Evolutionary conservation across 176 grass and related monocot species (phyloP), one percentile per base, ranked within the genome.

Genomic region (Ensete glaucum): DNA sequence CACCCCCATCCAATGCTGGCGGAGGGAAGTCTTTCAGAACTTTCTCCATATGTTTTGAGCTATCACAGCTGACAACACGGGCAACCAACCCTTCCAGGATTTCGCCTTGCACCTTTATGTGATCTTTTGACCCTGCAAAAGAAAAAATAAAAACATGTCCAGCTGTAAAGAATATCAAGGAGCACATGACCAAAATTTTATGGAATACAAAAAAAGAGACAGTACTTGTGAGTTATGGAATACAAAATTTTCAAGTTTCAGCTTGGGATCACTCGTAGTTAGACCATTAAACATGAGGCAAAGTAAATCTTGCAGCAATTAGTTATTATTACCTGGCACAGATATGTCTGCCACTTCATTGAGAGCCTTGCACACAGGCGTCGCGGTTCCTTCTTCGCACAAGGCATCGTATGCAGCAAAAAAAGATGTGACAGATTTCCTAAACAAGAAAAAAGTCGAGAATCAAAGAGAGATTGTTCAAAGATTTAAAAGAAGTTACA

Each of bases 1-100:
- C 73, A 93, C 94, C 82, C 64, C 78, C 82, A 50, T 81, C 78
- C 64, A 76, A 60, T 59, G 78, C 64, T 49, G 88, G 78, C 62
- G 83, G 82, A 81, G 94, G 78, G 76, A 82, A 98, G 26, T 89
- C 89, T 81, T 17, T 91, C 64, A 98, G 83, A 71, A 91, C 86
- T 62, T 93, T 80, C 68, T 98, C 80, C 82, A 98, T 87, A 49
- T 93, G 94, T 50, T 75, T 57, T 71, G 84, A 89, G 87, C 94
- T 98, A 82, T 85, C 86, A 83, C 73, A 73, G 66, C 78, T 85
- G 12, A 98, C 94, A 64, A 98, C 64, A 76, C 94, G 88, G 53
- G 94, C 94, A 82, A 98, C 94, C 75, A 98, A 79, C 77, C 94
- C 94, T 89, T 98, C 94, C 76, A 98, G 83, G 53, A 98, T 93